A percentile compares a stretch with the other conserved stretches of the same genome.
phyloP scores from a whole-genome alignment of 2,329 filamentous ascomycete genomes.

The Fusarium brachygibbosum region DNA sequence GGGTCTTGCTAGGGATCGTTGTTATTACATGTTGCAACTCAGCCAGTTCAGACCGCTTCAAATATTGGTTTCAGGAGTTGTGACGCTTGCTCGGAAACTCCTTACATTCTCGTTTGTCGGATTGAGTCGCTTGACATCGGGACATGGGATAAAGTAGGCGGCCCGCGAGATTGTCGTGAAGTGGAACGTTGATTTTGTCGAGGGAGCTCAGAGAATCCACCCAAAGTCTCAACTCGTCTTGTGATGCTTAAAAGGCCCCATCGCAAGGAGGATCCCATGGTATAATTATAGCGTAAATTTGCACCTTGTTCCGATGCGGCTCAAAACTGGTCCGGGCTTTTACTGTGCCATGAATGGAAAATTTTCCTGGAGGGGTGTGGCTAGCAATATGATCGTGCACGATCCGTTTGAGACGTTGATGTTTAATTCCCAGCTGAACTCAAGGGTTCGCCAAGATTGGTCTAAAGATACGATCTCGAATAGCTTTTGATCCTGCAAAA shows the following conservation, averaged over 20 bases:
- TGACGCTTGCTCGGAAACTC: constrained; percentile 17
- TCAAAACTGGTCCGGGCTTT: constrained; percentile 38
- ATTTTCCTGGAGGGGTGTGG: constrained; percentile 29
- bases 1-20: constrained; percentile 10
- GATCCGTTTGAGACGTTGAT: constrained; percentile 1
- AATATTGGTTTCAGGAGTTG: constrained; percentile 19
- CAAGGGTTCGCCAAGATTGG: constrained; percentile 28
- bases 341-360: constrained; percentile 22
- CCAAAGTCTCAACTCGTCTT: constrained; percentile 41
- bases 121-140: constrained; percentile 41
- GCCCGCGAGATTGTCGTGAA: constrained; percentile 32
- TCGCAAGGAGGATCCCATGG: constrained; percentile 43
- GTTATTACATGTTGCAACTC: constrained; percentile 6
- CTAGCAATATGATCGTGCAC: constrained; percentile 27
- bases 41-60: constrained; percentile 32
- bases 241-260: constrained; percentile 43
- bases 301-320: constrained; percentile 45
- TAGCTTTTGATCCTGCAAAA: constrained; percentile 19
- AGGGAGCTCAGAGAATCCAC: constrained; percentile 35
- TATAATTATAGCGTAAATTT: constrained; percentile 51
- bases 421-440: constrained; percentile 19
- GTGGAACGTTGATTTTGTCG: constrained; percentile 31
- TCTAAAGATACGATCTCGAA: constrained; percentile 6
- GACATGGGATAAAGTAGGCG: constrained; percentile 13
- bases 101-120: constrained; percentile 31